A percentile compares a stretch with the other conserved stretches of the same genome.
These are phyloP conservation scores for Mortierella polycephala DNA, from an alignment of 371 early-diverging fungal species.

Conservation along the genomic window DNA sequence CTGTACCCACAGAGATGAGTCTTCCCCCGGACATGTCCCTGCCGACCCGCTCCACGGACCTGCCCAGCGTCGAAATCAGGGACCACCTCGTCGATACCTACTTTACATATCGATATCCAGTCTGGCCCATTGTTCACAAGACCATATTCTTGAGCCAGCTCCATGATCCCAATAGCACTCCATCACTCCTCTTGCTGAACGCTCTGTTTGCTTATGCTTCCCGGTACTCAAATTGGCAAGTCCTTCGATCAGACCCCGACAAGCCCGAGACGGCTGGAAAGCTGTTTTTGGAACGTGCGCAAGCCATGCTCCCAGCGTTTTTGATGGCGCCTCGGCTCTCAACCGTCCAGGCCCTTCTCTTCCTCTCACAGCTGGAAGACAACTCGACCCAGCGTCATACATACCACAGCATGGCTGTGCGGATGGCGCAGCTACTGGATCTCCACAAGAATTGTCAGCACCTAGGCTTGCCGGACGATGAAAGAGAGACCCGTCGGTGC, in stretches of 20 bases:
- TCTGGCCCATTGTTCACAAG: conserved; percentile 56
- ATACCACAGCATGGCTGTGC: conserved; percentile 51
- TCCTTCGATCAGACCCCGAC: conserved; percentile 49
- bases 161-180: conserved; percentile 56
- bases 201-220: conserved; percentile 53
- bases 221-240: conserved; percentile 45
- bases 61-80: conserved; percentile 48
- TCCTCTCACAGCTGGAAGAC: conserved; percentile 49
- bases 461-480: conserved; percentile 47
- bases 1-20: conserved; percentile 42
- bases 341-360: conserved; percentile 46
- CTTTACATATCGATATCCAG: conserved; percentile 51
- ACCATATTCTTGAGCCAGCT: conserved; percentile 48
- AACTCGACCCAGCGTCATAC: conserved; percentile 53
- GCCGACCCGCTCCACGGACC: conserved; percentile 47
- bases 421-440: conserved; percentile 51
- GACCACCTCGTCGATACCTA: conserved; percentile 53
- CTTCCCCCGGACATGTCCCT: conserved; percentile 45
- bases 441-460: conserved; percentile 48
- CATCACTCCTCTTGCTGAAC: conserved; percentile 54
- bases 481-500: conserved; percentile 48
- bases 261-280: conserved; percentile 55
- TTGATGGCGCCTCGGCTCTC: conserved; percentile 53
- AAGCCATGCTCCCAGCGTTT: conserved; percentile 50
- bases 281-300: conserved; percentile 53